Evolutionary conservation across 2,329 filamentous ascomycete genomes (phyloP), one percentile per base, ranked within the genome.

Genomic region (Neopestalotiopsis rosae): DNA sequence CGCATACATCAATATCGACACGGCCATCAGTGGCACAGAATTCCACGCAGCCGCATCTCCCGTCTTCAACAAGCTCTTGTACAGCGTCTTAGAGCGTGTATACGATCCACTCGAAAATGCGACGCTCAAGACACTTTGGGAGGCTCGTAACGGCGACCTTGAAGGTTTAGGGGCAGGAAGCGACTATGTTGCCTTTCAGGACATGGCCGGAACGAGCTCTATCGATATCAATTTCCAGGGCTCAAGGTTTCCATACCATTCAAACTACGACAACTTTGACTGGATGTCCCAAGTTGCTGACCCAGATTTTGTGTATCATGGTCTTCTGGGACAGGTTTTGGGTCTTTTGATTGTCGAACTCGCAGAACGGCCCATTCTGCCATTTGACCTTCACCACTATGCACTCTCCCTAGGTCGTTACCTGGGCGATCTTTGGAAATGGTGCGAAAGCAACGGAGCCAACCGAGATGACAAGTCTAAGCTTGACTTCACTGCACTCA

Each of bases 1-100:
- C 71, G 95, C 93, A 10, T 99, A 99, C 76, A 86, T 99, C 72
- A 99, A 99, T 76, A 90, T 99, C 56, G 95, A 95, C 78, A 89
- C 91, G 1, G 95, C 92, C 42, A 91, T 98, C 4, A 88, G 88
- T 2, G 96, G 96, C 5, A 81, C 85, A 66, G 85, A 91, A 12
- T 94, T 99, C 76, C 87, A 88, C 72, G 95, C 94, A 9, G 85
- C 91, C 5, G 96, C 92, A 24, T 96, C 93, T 4, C 96, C 96
- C 0, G 82, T 97, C 40, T 94, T 96, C 78, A 85, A 90, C 71
- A 90, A 89, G 72, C 85, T 93, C 1, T 86, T 98, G 45, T 82
- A 89, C 28, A 91, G 92, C 70, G 90, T 94, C 4, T 83, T 98
- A 5, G 89, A 91, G 72, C 90, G 94, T 59, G 89, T 97, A 17